Evolutionary conservation across 495 filamentous ascomycete species (phyloP).

Genomic region (Aspergillus olivimuriae): DNA sequence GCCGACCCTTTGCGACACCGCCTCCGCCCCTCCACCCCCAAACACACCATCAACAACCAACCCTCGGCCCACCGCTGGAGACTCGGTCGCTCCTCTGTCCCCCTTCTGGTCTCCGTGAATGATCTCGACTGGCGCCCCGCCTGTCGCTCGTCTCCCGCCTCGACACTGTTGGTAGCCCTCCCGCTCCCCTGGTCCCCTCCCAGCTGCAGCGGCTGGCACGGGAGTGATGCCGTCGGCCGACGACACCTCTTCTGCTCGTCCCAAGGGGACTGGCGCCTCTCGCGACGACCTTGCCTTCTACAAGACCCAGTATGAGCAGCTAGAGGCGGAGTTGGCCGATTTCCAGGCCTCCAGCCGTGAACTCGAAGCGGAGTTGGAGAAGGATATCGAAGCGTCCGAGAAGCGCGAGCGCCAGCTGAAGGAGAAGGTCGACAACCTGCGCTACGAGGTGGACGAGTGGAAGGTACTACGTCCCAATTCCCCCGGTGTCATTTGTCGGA

Average conservation of each 20-base stretch:
- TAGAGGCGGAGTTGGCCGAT: slow-evolving; percentile 86
- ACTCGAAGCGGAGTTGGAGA: slow-evolving; percentile 90
- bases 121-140: too few relatives aligned
- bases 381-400: slow-evolving; percentile 92
- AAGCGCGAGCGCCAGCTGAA: slow-evolving; percentile 80
- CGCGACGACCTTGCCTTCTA: slow-evolving; percentile 84
- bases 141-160: too few relatives aligned
- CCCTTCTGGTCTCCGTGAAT: neutral
- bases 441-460: slow-evolving; percentile 95
- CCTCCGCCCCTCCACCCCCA: slow-evolving; percentile 31
- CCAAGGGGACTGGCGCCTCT: slow-evolving; percentile 47
- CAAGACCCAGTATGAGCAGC: slow-evolving; percentile 89
- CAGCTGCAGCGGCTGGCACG: slow-evolving; percentile 28
- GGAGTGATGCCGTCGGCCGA: slow-evolving; percentile 51
- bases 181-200: slow-evolving; percentile 16
- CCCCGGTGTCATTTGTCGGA: too few relatives aligned
- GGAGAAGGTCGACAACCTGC: slow-evolving; percentile 76
- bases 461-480: slow-evolving; percentile 71
- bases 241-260: slow-evolving; percentile 57
- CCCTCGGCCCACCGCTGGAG: neutral
- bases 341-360: slow-evolving; percentile 93
- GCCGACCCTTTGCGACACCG: slow-evolving; percentile 34
- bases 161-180: too few relatives aligned
- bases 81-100: neutral
- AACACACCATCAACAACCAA: slow-evolving; percentile 15